Percentiles rank a stretch among this genome's conserved stretches.
Evolutionary conservation across 495 filamentous ascomycete genomes (phyloP).

Genomic region (Ascodesmis nigricans): DNA sequence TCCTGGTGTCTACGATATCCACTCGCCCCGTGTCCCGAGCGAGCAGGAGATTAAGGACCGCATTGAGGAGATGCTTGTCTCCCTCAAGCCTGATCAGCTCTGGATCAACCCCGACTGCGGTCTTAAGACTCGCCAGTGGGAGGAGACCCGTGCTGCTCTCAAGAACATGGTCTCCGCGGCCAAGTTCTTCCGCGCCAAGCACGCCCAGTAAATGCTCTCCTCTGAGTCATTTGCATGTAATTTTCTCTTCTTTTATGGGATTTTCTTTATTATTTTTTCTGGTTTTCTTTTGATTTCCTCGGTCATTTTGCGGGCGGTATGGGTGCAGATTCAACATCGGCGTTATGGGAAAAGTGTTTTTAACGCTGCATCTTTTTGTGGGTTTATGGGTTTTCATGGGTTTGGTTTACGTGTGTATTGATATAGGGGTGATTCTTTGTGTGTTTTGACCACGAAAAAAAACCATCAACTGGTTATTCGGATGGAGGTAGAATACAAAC

Average conservation of each 20-base stretch:
- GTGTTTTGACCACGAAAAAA: too few species aligned
- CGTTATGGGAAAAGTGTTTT: constrained; percentile 22
- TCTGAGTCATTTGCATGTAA: too few species aligned
- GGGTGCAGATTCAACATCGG: constrained; percentile 40
- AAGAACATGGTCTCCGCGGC: constrained; percentile 87
- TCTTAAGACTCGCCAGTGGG: constrained; percentile 92
- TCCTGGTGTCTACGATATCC: constrained; percentile 97
- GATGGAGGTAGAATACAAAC: too few species aligned
- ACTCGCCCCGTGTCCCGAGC: constrained; percentile 86
- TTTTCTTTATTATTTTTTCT: constrained; percentile 28
- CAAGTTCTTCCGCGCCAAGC: constrained; percentile 85
- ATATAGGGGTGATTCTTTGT: too few species aligned
- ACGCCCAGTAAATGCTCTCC: constrained; percentile 29
- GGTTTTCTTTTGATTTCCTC: constrained; percentile 5
- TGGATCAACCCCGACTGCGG: constrained; percentile 99
- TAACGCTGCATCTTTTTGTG: constrained; percentile 7
- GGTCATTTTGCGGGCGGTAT: constrained; percentile 1
- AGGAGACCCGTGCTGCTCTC: constrained; percentile 83
- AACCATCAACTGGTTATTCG: too few species aligned
- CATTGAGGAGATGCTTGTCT: constrained; percentile 88
- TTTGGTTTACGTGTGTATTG: constrained; percentile 10
- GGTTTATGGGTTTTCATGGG: constrained; percentile 10
- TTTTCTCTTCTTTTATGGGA: constrained; percentile 25
- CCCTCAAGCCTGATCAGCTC: constrained; percentile 83
- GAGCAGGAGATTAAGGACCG: constrained; percentile 95